Evolutionary conservation across 768 basidiomycete species (phyloP).

Genomic region (Strobilomyces dryophilus): DNA sequence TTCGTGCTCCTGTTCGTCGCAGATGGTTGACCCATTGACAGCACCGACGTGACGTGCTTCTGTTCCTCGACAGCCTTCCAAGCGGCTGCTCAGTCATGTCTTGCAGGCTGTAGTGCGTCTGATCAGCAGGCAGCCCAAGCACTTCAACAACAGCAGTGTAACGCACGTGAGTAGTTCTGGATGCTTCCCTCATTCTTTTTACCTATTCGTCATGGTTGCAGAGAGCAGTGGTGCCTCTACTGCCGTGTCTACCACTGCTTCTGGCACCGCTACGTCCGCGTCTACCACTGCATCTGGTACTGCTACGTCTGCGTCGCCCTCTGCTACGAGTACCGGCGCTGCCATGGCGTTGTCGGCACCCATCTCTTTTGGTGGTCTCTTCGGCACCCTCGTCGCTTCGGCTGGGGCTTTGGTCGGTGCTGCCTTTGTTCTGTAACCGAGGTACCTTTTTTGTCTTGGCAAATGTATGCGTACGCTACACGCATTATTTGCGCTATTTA

Average conservation of each 20-base stretch:
- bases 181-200: not conserved
- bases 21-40: constrained; percentile 8
- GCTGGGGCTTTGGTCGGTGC: constrained; percentile 26
- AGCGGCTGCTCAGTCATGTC: constrained; percentile 27
- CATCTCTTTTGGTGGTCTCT: constrained; percentile 12
- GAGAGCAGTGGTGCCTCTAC: not conserved
- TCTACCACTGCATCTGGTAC: not conserved
- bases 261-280: no score
- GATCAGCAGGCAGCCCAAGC: constrained; percentile 30
- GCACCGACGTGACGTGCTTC: constrained; percentile 37
- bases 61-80: constrained; percentile 40
- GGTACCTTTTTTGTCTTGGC: not conserved
- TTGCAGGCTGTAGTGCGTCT: constrained; percentile 31
- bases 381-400: constrained; percentile 24
- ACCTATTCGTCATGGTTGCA: not conserved
- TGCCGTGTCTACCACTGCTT: not conserved
- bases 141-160: constrained; percentile 35
- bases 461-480: not conserved
- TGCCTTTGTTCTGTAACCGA: constrained; percentile 20
- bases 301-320: not conserved
- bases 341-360: constrained; percentile 16
- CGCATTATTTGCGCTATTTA: not conserved
- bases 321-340: constrained; percentile 9
- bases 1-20: not conserved
- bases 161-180: constrained; percentile 4